phyloP scores from a whole-genome alignment of 1,284 basidiomycete genomes.

The Ceratobasidium sp. region DNA sequence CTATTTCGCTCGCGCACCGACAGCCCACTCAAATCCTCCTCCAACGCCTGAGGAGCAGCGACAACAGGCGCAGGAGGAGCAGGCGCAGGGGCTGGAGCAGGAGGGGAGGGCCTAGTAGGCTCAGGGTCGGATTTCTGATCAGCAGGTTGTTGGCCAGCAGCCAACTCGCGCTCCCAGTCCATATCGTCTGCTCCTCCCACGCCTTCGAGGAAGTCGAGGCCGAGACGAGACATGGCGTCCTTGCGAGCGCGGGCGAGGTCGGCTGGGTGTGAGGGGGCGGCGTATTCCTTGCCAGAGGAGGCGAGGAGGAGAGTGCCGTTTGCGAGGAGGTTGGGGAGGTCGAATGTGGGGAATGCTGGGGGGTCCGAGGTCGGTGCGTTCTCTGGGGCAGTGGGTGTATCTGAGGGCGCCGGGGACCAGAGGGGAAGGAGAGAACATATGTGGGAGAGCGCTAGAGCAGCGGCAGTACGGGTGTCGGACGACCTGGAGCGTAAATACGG shows the following conservation, averaged over 20 bases:
- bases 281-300: conserved; percentile 88
- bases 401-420: conserved; percentile 68
- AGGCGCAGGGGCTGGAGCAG: conserved; percentile 54
- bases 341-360: conserved; percentile 68
- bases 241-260: conserved; percentile 84
- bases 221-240: conserved; percentile 82
- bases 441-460: conserved; percentile 84
- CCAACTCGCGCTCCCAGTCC: conserved; percentile 82
- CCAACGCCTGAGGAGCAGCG: conserved; percentile 29
- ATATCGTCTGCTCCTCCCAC: conserved; percentile 74
- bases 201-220: conserved; percentile 81
- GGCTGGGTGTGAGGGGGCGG: conserved; percentile 71
- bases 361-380: conserved; percentile 49
- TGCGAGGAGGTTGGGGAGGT: conserved; percentile 76
- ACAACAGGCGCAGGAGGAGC: conserved; percentile 2
- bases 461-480: conserved; percentile 85
- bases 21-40: conserved; percentile 56
- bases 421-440: conserved; percentile 86
- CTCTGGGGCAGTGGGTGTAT: conserved; percentile 59
- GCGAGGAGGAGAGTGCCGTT: conserved; percentile 82
- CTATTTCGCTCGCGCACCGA: conserved; percentile 91
- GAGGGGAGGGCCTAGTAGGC: conserved; percentile 56
- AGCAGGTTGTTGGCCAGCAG: conserved; percentile 55
- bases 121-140: conserved; percentile 52
- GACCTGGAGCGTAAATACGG: conserved; percentile 89